phyloP scores from a whole-genome alignment of 1,284 basidiomycete species.

The Tilletiaria anomala region DNA sequence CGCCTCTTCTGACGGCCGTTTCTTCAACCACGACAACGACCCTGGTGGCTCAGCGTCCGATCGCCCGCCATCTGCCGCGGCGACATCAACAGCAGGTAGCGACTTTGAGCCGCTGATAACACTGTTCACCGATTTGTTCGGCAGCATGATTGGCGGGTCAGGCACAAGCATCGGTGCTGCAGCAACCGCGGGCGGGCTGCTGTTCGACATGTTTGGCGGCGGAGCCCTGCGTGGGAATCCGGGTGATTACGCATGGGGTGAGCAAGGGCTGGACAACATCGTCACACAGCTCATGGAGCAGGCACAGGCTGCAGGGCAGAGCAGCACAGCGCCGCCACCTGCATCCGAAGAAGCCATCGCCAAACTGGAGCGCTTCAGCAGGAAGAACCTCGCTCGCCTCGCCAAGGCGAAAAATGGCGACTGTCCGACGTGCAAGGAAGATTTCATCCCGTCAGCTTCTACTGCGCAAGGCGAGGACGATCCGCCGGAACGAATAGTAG shows the following conservation, averaged over 20 bases:
- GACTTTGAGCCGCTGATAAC: conserved; percentile 9
- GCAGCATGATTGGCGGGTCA: conserved; percentile 5
- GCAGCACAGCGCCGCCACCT: conserved; percentile 19
- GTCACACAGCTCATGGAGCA: conserved; percentile 34
- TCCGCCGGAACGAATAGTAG: conserved; percentile 5
- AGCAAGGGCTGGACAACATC: conserved; percentile 28
- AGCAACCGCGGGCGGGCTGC: conserved; percentile 3
- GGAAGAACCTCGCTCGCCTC: conserved; percentile 3
- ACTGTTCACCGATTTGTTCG: conserved; percentile 21
- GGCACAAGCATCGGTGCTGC: conserved; percentile 4
- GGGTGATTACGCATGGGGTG: conserved; percentile 26
- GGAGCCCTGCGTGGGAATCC: conserved; percentile 12
- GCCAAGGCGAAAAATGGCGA: conserved; percentile 19
- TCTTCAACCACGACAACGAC: conserved; percentile 27
- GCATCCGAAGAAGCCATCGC: conserved; percentile 22
- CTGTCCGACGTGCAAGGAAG: conserved; percentile 31
- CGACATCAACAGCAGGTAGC: background rate
- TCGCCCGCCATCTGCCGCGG: too few species aligned
- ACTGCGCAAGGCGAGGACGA: conserved; percentile 2
- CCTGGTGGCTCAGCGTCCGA: conserved; percentile 1
- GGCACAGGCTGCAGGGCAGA: conserved; percentile 18
- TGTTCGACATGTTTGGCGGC: conserved; percentile 14
- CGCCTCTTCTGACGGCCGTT: conserved; percentile 20
- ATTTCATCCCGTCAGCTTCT: conserved; percentile 8
- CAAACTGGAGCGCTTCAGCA: conserved; percentile 15